Base-by-base conservation (phyloP, 805 yeast species). In the Suhomyces pyralidae region DNA sequence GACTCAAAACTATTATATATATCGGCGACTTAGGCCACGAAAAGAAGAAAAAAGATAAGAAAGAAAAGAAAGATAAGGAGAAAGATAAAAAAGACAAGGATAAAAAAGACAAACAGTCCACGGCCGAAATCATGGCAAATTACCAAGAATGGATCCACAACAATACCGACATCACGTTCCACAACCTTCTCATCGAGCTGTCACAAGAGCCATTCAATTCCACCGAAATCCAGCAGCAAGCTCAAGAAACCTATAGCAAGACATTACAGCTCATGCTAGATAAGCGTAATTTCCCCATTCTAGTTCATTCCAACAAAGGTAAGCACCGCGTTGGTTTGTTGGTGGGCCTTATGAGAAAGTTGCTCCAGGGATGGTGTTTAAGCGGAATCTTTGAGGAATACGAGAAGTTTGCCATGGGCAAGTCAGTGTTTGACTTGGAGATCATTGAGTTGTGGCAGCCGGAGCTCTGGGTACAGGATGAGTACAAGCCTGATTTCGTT, bases 261-360 rank as follows among this genome's bases (percentile, higher is more conserved):
- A 85, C 89, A 1, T 70, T 88, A 42, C 74, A 80, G 51, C 61
- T 86, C 36, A 74, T 88, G 47, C 65, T 84, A 30, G 80, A 86
- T 60, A 76, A 76, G 46, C 82, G 84, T 12, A 91, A 91, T 65
- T 90, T 87, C 65, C 99, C 99, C 1, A 83, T 93, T 10, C 74
- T 93, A 52, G 81, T 93, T 10, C 98, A 94, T 67, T 90, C 97
- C 3, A 90, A 94, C 68, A 93, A 93, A 72, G 99, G 99, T n/a
- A 94, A 94, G 67, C 99, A 93, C 66, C 71, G 99, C 43, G 92
- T 90, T 2, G 98, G 98, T 0, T 92, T 94, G 1, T 75, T 92
- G 42, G 96, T 92, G n/a, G 99, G 97, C 0, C 78, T 90, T 28
- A 84, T 93, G 79, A 73, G 99, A 47, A 90, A 90, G 64, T 67